A percentile compares a stretch with the other conserved stretches of the same genome.
These are phyloP conservation scores for Phytophthora idaei DNA, from an alignment of 352 stramenopile genomes.

Conservation along the genomic window DNA sequence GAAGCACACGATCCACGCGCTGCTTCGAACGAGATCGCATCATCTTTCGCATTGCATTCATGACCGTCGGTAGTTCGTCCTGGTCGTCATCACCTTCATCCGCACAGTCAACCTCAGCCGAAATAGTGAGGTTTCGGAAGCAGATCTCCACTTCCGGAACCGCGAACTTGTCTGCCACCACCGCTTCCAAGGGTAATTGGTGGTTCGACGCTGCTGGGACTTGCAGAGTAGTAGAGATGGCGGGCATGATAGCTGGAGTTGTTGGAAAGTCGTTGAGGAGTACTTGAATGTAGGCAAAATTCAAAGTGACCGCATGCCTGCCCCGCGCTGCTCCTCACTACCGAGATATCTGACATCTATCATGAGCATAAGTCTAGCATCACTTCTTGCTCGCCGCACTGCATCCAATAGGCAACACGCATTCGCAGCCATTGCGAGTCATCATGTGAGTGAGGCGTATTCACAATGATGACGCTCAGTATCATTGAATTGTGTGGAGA, in stretches of 20 bases:
- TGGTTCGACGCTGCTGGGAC: neutral
- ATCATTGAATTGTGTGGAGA: no score
- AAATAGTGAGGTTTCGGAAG: conserved; percentile 49
- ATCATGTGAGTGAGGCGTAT: no score
- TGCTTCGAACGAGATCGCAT: conserved; percentile 7
- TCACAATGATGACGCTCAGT: no score
- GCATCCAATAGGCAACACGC: no score
- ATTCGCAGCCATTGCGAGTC: no score
- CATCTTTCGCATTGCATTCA: no score
- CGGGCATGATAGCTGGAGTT: neutral
- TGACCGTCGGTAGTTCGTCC: no score
- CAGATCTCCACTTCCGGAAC: conserved; percentile 39
- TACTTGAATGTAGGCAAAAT: neutral
- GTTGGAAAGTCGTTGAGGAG: no score
- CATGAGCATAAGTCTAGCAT: no score
- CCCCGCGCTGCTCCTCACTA: no score
- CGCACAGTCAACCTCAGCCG: conserved; percentile 1
- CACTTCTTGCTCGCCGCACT: no score
- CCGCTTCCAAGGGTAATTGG: neutral
- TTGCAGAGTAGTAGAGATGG: neutral
- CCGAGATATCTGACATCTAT: no score
- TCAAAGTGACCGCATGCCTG: neutral
- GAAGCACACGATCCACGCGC: conserved; percentile 28
- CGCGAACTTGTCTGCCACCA: neutral
- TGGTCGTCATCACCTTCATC: conserved; percentile 3